A percentile compares a stretch with the other conserved stretches of the same genome.
phyloP scores from a whole-genome alignment of 1,139 yeast genomes.

The Candida sp. region DNA sequence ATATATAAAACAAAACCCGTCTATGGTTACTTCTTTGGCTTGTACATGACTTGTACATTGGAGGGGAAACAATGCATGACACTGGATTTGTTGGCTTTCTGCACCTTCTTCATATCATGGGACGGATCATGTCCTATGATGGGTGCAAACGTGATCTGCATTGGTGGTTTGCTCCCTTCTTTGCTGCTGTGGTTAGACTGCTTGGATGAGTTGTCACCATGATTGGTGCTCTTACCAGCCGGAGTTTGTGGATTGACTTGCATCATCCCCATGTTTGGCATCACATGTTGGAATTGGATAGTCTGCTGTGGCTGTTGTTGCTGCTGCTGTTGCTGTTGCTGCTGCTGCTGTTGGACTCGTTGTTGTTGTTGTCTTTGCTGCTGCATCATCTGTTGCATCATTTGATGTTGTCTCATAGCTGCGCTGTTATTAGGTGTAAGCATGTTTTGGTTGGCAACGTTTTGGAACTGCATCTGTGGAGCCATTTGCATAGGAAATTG shows the following conservation, averaged over 20 bases:
- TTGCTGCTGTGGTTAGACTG: slow-evolving; percentile 17
- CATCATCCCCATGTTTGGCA: background rate
- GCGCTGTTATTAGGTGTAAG: background rate
- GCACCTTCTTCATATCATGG: slow-evolving; percentile 27
- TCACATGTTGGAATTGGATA: background rate
- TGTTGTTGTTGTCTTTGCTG: background rate
- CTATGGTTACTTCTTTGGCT: slow-evolving; percentile 30
- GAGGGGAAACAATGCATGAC: slow-evolving; percentile 33
- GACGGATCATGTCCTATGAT: slow-evolving; percentile 48
- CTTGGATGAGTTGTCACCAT: background rate
- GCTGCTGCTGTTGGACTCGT: background rate
- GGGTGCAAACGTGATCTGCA: slow-evolving; percentile 44
- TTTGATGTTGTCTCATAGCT: slow-evolving; percentile 3
- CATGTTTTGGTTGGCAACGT: slow-evolving; percentile 1
- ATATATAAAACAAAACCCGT: background rate
- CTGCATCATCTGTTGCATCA: slow-evolving; percentile 4
- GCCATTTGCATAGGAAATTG: background rate
- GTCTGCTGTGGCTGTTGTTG: background rate
- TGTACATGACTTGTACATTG: slow-evolving; percentile 38
- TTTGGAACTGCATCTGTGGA: slow-evolving; percentile 2
- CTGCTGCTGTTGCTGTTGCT: no score
- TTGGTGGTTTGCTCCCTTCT: slow-evolving; percentile 21
- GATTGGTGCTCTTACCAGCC: background rate
- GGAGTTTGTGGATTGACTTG: background rate
- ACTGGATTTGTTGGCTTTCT: slow-evolving; percentile 20